A percentile compares a stretch with the other conserved stretches of the same genome.
These are phyloP conservation scores for Uronychia setigera DNA, from an alignment of 73 alveolate species.

Conservation along the genomic window DNA sequence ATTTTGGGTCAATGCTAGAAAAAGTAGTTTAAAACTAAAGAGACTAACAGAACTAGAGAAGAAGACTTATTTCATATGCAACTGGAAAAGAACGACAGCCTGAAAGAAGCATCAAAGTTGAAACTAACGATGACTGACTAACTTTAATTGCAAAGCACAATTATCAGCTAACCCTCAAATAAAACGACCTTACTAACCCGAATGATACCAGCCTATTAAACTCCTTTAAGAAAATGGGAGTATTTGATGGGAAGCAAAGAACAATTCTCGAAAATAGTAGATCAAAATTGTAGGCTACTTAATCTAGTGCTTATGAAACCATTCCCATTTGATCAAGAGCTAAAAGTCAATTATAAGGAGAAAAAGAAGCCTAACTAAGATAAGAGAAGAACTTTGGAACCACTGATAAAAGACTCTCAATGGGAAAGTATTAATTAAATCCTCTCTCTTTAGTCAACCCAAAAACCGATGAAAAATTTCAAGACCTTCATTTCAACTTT, in stretches of 20 bases:
- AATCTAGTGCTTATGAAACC: too few relatives aligned
- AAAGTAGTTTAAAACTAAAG: not conserved
- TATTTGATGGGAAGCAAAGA: not conserved
- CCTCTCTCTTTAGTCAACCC: too few relatives aligned
- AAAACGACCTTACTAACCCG: too few relatives aligned
- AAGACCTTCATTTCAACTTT: constrained; percentile 8
- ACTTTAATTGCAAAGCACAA: not conserved
- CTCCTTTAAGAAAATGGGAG: not conserved
- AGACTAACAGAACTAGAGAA: not conserved
- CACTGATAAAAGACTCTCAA: too few relatives aligned
- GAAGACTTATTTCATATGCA: not conserved
- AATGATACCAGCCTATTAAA: not conserved
- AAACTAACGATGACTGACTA: not conserved
- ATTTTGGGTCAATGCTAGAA: not conserved
- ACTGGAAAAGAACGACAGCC: not conserved
- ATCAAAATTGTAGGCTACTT: too few relatives aligned
- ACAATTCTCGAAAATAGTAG: too few relatives aligned
- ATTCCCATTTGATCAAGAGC: not conserved
- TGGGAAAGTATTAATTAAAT: too few relatives aligned
- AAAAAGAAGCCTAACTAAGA: not conserved
- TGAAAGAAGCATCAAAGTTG: not conserved
- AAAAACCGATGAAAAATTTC: too few relatives aligned
- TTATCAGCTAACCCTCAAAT: too few relatives aligned
- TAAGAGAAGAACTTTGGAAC: not conserved
- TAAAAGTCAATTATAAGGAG: not conserved